These are phyloP conservation scores for Pythium sukuiense DNA, from an alignment of 352 stramenopile genomes.

Conservation along the genomic window DNA sequence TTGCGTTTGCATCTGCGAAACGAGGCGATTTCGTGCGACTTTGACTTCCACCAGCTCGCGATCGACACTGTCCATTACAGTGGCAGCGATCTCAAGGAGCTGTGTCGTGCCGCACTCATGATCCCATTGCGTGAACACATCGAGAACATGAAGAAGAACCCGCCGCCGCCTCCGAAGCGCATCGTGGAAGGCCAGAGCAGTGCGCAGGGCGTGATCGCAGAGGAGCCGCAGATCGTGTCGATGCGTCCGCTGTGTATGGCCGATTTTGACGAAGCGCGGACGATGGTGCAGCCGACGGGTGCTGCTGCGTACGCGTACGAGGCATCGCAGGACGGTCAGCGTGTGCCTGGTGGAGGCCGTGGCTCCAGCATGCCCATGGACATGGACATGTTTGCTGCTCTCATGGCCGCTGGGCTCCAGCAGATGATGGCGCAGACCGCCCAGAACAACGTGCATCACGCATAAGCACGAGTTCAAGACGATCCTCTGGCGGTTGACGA, in stretches of 20 bases:
- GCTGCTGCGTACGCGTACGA: conserved; percentile 83
- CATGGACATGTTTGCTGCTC: conserved; percentile 76
- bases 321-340: conserved; percentile 38
- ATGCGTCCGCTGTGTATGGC: conserved; percentile 77
- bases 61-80: conserved; percentile 92
- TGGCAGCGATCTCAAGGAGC: conserved; percentile 94
- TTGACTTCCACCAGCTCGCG: conserved; percentile 84
- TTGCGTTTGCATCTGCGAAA: conserved; percentile 91
- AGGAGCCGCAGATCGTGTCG: conserved; percentile 30
- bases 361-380: conserved; percentile 50
- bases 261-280: conserved; percentile 84
- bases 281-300: conserved; percentile 86
- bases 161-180: conserved; percentile 27
- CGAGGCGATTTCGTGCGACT: conserved; percentile 69
- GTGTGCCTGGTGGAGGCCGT: conserved; percentile 12
- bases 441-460: conserved; percentile 31
- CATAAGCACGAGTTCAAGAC: not conserved
- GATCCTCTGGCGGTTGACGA: not conserved
- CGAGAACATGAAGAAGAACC: conserved; percentile 49
- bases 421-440: conserved; percentile 64
- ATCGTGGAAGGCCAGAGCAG: conserved; percentile 14
- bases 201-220: conserved; percentile 29
- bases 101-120: conserved; percentile 86
- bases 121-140: conserved; percentile 87
- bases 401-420: conserved; percentile 83